Percentiles rank a stretch among this genome's conserved stretches.
Conservation (phyloP, 2,329 filamentous ascomycete genomes). For the Chrysosporium queenslandicum region DNA sequence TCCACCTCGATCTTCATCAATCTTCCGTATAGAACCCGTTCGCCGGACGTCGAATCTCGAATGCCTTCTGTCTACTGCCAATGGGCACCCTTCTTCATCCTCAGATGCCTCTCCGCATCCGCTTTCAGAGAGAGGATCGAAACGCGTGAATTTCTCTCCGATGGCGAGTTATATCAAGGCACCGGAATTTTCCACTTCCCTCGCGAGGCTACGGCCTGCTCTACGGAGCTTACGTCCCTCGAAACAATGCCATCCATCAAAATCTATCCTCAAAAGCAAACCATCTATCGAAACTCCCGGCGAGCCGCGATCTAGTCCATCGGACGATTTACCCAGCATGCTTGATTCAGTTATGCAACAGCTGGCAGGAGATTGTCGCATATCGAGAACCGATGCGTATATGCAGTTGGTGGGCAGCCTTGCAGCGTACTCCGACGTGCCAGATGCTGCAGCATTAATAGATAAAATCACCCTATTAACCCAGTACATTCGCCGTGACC, state of each 20-base stretch:
- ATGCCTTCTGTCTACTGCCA: neutral
- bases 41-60: neutral
- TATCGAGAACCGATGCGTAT: conserved; percentile 75
- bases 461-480: conserved; percentile 67
- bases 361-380: conserved; percentile 62
- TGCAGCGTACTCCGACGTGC: conserved; percentile 71
- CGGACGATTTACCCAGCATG: conserved; percentile 62
- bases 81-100: conserved; percentile 40
- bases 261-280: conserved; percentile 70
- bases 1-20: conserved; percentile 38
- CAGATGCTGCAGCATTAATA: conserved; percentile 60
- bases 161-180: conserved; percentile 47
- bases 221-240: conserved; percentile 40
- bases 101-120: conserved; percentile 39
- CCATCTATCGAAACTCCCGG: conserved; percentile 36
- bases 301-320: conserved; percentile 38
- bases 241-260: conserved; percentile 49
- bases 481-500: conserved; percentile 75
- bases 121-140: conserved; percentile 35
- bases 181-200: conserved; percentile 27
- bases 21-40: conserved; percentile 22
- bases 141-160: conserved; percentile 55
- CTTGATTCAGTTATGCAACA: conserved; percentile 75
- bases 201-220: conserved; percentile 31
- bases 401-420: conserved; percentile 65